These are phyloP conservation scores for Myxozyma nipponensis DNA, from an alignment of 805 yeast genomes.

Conservation along the genomic window DNA sequence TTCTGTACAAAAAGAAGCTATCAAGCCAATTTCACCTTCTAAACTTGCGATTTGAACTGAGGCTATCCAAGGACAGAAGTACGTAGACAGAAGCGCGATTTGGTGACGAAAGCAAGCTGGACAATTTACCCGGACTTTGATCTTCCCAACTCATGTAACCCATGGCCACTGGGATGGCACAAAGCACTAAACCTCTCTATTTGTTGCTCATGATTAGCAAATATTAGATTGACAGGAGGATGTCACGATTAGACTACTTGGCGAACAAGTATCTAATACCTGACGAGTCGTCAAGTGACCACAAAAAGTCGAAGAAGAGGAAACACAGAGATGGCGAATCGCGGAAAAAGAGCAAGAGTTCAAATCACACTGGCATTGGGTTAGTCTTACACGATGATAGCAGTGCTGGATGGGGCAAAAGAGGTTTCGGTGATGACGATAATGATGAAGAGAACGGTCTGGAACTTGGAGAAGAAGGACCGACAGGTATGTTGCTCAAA, in stretches of 20 bases:
- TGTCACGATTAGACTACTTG: slow-evolving; percentile 49
- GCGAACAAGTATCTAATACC: slow-evolving; percentile 44
- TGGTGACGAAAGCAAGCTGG: no score
- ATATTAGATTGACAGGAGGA: no score
- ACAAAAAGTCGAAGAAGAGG: slow-evolving; percentile 29
- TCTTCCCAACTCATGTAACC: no score
- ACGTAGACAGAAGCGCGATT: no score
- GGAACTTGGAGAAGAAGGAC: slow-evolving; percentile 37
- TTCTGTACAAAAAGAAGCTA: no score
- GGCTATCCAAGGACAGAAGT: no score
- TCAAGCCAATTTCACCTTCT: no score
- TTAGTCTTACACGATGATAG: slow-evolving; percentile 31
- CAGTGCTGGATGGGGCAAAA: slow-evolving; percentile 17
- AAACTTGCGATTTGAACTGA: no score
- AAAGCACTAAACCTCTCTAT: no score
- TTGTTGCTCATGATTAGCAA: no score
- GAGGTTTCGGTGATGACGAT: slow-evolving; percentile 20
- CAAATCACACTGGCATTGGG: neutral
- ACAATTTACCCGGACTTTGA: no score
- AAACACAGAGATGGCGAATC: slow-evolving; percentile 1
- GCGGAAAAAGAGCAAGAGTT: slow-evolving; percentile 4
- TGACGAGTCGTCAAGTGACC: slow-evolving; percentile 23
- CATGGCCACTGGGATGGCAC: no score
- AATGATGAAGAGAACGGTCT: slow-evolving; percentile 25
- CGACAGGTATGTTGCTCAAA: slow-evolving; percentile 14